phyloP scores from a whole-genome alignment of 2,329 filamentous ascomycete genomes.

The Sporothrix variecibatus region DNA sequence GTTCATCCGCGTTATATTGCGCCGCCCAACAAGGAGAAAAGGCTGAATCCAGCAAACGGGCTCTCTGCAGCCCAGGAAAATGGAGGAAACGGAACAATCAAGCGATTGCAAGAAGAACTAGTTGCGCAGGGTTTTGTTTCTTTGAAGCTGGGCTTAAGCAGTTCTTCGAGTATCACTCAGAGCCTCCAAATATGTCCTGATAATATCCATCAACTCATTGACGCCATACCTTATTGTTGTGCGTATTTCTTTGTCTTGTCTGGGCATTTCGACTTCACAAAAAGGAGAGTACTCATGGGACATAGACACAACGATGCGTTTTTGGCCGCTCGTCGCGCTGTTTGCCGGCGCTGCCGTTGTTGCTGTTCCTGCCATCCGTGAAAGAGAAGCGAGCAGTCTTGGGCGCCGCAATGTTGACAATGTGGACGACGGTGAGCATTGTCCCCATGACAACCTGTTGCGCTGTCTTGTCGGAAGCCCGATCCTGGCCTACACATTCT shows the following conservation, averaged over 20 bases:
- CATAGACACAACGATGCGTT: conserved; percentile 23
- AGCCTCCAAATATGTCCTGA: background rate
- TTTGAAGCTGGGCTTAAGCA: background rate
- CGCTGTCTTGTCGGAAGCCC: conserved; percentile 27
- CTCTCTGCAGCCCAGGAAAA: background rate
- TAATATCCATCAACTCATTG: background rate
- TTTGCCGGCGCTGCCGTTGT: background rate
- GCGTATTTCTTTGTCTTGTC: background rate
- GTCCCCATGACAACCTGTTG: conserved; percentile 28
- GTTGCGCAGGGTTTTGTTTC: background rate
- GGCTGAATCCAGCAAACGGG: conserved; percentile 20
- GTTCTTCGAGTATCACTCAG: too few relatives aligned
- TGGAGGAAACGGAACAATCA: background rate
- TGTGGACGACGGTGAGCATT: conserved; percentile 20
- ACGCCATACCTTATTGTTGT: background rate
- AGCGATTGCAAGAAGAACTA: background rate
- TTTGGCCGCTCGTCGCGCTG: conserved; percentile 22
- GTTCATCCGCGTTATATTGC: conserved; percentile 27
- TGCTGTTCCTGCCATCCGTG: background rate
- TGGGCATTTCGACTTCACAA: background rate
- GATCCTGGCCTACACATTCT: conserved; percentile 27
- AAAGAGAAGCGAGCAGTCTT: background rate
- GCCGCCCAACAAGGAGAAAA: conserved; percentile 4
- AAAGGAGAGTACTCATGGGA: background rate
- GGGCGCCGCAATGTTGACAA: background rate